Base-by-base conservation (phyloP, 345 rosid species). In the Crucihimalaya himalaica region DNA sequence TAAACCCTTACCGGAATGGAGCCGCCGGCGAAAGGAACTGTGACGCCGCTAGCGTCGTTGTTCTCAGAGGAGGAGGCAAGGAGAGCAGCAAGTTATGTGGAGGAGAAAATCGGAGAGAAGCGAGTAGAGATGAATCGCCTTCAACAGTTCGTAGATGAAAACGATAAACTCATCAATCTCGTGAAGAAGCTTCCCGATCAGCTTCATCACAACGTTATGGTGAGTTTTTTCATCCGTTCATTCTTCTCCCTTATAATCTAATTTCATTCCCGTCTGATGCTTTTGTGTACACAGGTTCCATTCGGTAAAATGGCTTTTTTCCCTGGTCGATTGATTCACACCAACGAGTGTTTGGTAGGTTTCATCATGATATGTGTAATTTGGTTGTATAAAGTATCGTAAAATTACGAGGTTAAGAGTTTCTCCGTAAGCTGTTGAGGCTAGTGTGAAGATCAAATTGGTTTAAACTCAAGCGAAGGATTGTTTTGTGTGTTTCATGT, bases 201-300 rank as follows among this genome's bases (percentile, higher is more conserved):
- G 58, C 97, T 95, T 52, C 87, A 88, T 78, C 93, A 87, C 77
- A 89, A 88, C 55, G 68, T 91, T 66, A 91, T 91, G 97, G 96
- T 68, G 76, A 80, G 75, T 68, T 63, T 23, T 45, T 52, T 10
- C 21, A 51, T n/a, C 29, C 23, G 5, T 31, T 48, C 6, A 8
- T 6, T 12, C 5, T 10, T 3, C 1, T 1, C 16, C 1, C 1
- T 21, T 11, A 2, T 3, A 2, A 0, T 53, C 27, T 28, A 59
- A 37, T 52, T 54, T 54, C 37, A 55, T 46, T 9, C 9, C 21
- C 5, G 54, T 53, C 2, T 55, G 59, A 40, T 39, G 31, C 7
- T 14, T 51, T 58, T 48, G 18, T 71, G 55, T 13, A 21, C 55
- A 51, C 63, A 90, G 96, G 96, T 89, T 75, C 98, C 95, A 0